Conservation (phyloP, 2,329 filamentous ascomycete species). For the Stemphylium beticola region DNA sequence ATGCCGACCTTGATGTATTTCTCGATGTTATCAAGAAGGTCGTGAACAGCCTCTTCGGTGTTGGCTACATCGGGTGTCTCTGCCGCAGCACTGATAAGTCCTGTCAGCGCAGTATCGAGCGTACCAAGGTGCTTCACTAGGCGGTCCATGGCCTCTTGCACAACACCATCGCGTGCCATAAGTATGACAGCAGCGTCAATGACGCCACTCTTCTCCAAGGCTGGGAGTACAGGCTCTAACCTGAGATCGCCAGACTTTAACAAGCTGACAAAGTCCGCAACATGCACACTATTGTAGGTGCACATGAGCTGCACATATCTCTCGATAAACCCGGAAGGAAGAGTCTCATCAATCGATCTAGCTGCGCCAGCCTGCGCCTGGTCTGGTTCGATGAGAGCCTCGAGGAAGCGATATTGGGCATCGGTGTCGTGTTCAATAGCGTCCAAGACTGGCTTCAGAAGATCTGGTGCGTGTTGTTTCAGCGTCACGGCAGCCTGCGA, state of each 20-base stretch:
- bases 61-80: constrained; percentile 63
- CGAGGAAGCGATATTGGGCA: constrained; percentile 77
- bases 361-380: constrained; percentile 15
- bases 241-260: constrained; percentile 79
- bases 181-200: constrained; percentile 92
- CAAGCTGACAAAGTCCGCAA: constrained; percentile 81
- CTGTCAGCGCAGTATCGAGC: constrained; percentile 77
- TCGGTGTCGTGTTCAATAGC: constrained; percentile 66
- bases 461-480: constrained; percentile 64
- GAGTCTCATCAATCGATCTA: constrained; percentile 25
- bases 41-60: constrained; percentile 71
- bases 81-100: constrained; percentile 69
- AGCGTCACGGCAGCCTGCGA: constrained; percentile 69
- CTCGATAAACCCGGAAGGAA: constrained; percentile 71
- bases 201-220: constrained; percentile 86
- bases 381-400: constrained; percentile 73
- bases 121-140: constrained; percentile 81
- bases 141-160: constrained; percentile 81
- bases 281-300: constrained; percentile 77
- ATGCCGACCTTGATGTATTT: constrained; percentile 94
- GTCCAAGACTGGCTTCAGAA: constrained; percentile 71
- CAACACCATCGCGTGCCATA: constrained; percentile 85
- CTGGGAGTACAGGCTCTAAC: constrained; percentile 80
- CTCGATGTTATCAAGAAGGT: constrained; percentile 77
- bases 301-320: constrained; percentile 92